A percentile compares a stretch with the other conserved stretches of the same genome.
These are phyloP conservation scores for Lippia alba DNA, from an alignment of 305 asterid species.

Conservation along the genomic window DNA sequence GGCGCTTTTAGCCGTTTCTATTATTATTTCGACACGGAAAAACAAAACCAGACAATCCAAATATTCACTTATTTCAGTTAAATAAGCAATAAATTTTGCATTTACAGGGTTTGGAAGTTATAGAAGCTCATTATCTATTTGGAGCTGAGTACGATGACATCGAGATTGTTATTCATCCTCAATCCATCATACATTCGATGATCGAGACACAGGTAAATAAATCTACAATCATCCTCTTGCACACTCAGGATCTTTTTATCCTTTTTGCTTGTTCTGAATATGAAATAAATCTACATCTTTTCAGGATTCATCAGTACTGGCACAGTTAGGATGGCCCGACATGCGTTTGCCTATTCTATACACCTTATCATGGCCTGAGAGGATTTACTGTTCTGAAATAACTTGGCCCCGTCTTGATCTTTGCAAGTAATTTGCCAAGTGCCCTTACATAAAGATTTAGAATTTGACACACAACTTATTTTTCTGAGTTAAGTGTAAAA, in stretches of 20 bases:
- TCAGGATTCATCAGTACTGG: slow-evolving; percentile 90
- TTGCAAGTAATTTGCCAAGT: slow-evolving; percentile 72
- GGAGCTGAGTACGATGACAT: slow-evolving; percentile 94
- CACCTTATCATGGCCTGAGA: slow-evolving; percentile 95
- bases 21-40: too few species aligned
- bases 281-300: slow-evolving; percentile 5
- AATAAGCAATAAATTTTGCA: slow-evolving; percentile 22
- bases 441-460: slow-evolving; percentile 1
- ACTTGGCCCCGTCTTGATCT: slow-evolving; percentile 99
- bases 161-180: slow-evolving; percentile 96
- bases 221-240: slow-evolving; percentile 5
- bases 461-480: background rate
- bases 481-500: background rate
- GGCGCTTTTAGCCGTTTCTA: background rate
- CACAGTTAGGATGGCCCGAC: slow-evolving; percentile 97
- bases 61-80: background rate
- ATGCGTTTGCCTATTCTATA: slow-evolving; percentile 97
- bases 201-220: slow-evolving; percentile 78
- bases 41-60: background rate
- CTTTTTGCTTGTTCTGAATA: slow-evolving; percentile 1
- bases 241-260: background rate
- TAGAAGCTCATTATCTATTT: slow-evolving; percentile 94
- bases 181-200: slow-evolving; percentile 95
- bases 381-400: slow-evolving; percentile 84
- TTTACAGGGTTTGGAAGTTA: slow-evolving; percentile 92